Percentiles rank a stretch among this genome's conserved stretches.
phyloP scores from a whole-genome alignment of 2,329 filamentous ascomycete species.

The Aschersonia sp. region DNA sequence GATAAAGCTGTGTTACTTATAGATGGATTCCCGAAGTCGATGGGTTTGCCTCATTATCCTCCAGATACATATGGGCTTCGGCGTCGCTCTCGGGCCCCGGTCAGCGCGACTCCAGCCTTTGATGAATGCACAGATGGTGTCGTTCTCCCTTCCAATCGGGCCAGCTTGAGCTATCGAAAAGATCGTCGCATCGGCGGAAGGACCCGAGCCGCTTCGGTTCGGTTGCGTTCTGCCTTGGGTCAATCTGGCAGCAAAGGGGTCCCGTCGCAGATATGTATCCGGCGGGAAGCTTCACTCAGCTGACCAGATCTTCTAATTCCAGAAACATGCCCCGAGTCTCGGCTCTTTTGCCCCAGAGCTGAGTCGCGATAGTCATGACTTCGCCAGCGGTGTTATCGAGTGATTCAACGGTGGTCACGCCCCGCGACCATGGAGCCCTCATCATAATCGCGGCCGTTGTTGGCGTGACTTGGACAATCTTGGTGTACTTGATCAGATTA shows the following conservation, averaged over 20 bases:
- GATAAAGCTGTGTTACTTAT: neutral
- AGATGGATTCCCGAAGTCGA: neutral
- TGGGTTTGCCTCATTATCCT: neutral
- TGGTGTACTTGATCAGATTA: conserved; percentile 6
- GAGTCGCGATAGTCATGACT: neutral
- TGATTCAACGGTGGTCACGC: conserved; percentile 3
- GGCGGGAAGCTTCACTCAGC: neutral
- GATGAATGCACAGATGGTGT: neutral
- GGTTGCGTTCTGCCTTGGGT: neutral
- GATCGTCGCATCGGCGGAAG: neutral
- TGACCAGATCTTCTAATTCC: neutral
- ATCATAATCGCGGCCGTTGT: conserved; percentile 7
- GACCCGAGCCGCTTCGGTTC: neutral
- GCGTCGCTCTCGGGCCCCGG: neutral
- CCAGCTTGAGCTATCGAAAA: neutral
- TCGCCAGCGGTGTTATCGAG: neutral
- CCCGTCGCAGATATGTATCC: neutral
- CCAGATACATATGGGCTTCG: neutral
- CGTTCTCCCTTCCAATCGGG: neutral
- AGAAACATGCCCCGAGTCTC: neutral
- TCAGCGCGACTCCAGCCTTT: neutral
- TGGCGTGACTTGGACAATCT: conserved; percentile 6
- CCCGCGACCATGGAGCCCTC: conserved; percentile 5
- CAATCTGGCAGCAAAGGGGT: neutral
- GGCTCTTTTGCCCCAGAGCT: neutral